Evolutionary conservation across 179 eudicot genomes (phyloP), one percentile per base, ranked within the genome.

Genomic region (Silene noctiflora): DNA sequence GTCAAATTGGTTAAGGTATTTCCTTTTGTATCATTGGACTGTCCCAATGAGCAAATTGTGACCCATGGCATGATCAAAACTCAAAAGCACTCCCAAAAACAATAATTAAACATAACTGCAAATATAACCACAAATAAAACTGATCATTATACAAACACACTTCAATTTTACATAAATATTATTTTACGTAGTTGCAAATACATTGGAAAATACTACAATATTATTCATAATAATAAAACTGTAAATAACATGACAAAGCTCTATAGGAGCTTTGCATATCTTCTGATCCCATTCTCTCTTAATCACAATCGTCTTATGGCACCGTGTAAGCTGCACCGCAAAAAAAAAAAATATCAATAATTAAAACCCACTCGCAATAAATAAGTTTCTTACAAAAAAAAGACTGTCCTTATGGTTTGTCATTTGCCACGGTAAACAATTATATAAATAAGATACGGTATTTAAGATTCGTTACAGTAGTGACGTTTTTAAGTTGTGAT

Each of bases 291-390:
- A 3, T 39, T 16, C 48, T 19, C 53, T 35, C 58, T 51, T 51
- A 12, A 51, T 16, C 58, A 51, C 25, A 35, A n/a, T 7, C n/a
- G 31, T 29, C 13, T 69, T 69, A 69, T 46, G 72, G 72, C 56
- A 69, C 31, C 21, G 72, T 42, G 58, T 69, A 69, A 69, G 72
- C 72, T 69, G 72, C 72, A 46, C 51, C 19, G n/a, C 24, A 67
- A 67, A 35, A n/a, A n/a, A n/a, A n/a, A n/a, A n/a, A n/a, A n/a
- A n/a, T n/a, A n/a, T n/a, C n/a, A n/a, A n/a, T n/a, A n/a, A n/a
- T n/a, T n/a, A n/a, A n/a, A n/a, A n/a, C n/a, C n/a, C n/a, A n/a
- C n/a, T n/a, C n/a, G n/a, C n/a, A n/a, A n/a, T n/a, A n/a, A n/a
- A n/a, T n/a, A n/a, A n/a, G n/a, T n/a, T n/a, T n/a, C n/a, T n/a